These are phyloP conservation scores for Aspergillus eucalypticola DNA, from an alignment of 2,329 filamentous ascomycete genomes.

Conservation along the genomic window DNA sequence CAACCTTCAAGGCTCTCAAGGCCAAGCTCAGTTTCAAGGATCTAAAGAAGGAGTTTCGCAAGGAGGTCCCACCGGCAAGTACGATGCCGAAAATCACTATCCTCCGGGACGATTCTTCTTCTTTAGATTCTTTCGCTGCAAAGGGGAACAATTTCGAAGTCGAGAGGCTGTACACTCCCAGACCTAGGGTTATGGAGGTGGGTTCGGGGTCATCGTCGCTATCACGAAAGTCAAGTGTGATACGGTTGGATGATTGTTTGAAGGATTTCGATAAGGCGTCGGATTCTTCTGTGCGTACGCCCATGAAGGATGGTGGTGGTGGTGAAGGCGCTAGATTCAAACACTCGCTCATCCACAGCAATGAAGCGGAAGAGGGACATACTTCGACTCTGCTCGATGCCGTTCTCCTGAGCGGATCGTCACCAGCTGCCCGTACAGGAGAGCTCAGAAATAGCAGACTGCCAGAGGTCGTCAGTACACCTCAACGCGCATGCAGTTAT, in stretches of 20 bases:
- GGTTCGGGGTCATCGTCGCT: slow-evolving; percentile 20
- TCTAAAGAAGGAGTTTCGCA: slow-evolving; percentile 28
- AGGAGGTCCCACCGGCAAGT: slow-evolving; percentile 13
- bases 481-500: slow-evolving; percentile 15
- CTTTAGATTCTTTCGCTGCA: background rate
- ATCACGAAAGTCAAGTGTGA: background rate
- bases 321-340: slow-evolving; percentile 5
- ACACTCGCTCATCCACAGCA: slow-evolving; percentile 1
- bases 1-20: slow-evolving; percentile 26
- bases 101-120: background rate
- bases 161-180: slow-evolving; percentile 21
- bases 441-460: slow-evolving; percentile 18
- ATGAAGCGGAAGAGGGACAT: background rate
- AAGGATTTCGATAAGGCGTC: slow-evolving; percentile 6
- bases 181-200: slow-evolving; percentile 8
- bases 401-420: slow-evolving; percentile 19
- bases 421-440: slow-evolving; percentile 19
- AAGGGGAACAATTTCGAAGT: slow-evolving; percentile 9
- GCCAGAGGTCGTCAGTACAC: slow-evolving; percentile 12
- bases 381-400: slow-evolving; percentile 9
- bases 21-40: slow-evolving; percentile 36
- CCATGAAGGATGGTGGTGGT: background rate
- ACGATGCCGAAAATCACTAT: slow-evolving; percentile 12
- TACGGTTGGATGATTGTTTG: slow-evolving; percentile 1
- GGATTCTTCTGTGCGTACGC: background rate